Percentiles rank a stretch among this genome's conserved stretches.
phyloP scores from a whole-genome alignment of 306 rosid genomes.

The Crataegus laevigata region DNA sequence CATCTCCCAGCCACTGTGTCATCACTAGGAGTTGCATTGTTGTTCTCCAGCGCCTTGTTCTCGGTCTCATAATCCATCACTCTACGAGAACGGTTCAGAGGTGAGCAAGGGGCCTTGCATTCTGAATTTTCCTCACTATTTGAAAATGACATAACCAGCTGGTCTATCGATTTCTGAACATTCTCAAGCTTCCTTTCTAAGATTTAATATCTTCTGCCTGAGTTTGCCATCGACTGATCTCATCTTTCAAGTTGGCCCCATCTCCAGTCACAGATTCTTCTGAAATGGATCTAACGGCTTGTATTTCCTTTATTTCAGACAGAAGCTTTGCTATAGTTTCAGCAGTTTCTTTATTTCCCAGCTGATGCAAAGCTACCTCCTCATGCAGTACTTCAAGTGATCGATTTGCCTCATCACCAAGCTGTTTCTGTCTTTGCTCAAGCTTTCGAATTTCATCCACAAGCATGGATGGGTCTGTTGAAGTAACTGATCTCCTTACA shows the following conservation, averaged over 20 bases:
- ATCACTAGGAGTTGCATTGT: conserved; percentile 15
- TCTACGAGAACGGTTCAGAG: conserved; percentile 58
- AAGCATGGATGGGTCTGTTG: conserved; percentile 76
- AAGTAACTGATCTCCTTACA: conserved; percentile 58
- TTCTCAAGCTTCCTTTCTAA: conserved; percentile 85
- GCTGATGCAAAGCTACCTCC: conserved; percentile 66
- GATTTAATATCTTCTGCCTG: conserved; percentile 69
- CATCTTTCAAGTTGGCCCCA: conserved; percentile 64
- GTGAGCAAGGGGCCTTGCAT: conserved; percentile 71
- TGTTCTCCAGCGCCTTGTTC: conserved; percentile 55
- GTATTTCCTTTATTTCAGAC: conserved; percentile 74
- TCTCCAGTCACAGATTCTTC: conserved; percentile 59
- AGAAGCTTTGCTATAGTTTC: conserved; percentile 73
- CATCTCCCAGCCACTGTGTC: conserved; percentile 16
- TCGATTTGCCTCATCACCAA: conserved; percentile 83
- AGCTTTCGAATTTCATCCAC: conserved; percentile 74
- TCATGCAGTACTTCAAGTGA: conserved; percentile 85
- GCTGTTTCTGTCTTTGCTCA: conserved; percentile 80
- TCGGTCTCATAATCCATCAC: conserved; percentile 64
- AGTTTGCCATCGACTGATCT: conserved; percentile 58
- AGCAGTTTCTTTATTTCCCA: conserved; percentile 79
- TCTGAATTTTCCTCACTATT: conserved; percentile 42
- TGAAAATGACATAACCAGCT: conserved; percentile 54
- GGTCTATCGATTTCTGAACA: conserved; percentile 81
- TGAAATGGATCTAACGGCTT: conserved; percentile 48